These are phyloP conservation scores for Inga leiocalycina DNA, from an alignment of 306 rosid species.

Conservation along the genomic window DNA sequence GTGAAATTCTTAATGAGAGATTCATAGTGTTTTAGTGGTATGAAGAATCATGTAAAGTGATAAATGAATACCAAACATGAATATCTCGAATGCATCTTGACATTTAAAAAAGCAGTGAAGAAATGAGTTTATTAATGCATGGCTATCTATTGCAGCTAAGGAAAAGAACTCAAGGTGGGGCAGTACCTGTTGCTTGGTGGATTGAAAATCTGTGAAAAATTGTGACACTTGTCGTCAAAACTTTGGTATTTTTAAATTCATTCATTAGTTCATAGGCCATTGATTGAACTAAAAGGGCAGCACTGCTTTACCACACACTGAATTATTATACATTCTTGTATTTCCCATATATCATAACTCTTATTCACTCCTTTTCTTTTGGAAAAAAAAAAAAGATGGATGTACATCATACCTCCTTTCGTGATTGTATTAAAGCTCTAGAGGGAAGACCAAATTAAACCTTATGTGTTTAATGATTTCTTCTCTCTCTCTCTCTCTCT, in stretches of 20 bases:
- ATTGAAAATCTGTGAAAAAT: background rate
- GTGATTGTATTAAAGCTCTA: background rate
- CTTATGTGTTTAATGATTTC: no score
- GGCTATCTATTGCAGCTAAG: background rate
- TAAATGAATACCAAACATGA: background rate
- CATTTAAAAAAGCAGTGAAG: background rate
- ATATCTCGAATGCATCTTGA: background rate
- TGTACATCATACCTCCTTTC: background rate
- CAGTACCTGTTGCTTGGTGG: background rate
- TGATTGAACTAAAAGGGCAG: constrained; percentile 32
- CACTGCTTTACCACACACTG: background rate
- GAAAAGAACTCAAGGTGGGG: background rate
- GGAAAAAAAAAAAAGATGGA: background rate
- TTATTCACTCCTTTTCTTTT: background rate
- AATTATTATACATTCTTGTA: background rate
- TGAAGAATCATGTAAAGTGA: background rate
- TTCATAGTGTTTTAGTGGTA: background rate
- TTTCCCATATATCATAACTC: background rate
- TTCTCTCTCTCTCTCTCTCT: no score
- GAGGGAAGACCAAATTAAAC: background rate
- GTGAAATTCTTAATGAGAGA: background rate
- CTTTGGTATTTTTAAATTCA: background rate
- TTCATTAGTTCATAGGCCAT: background rate
- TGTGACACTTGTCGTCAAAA: constrained; percentile 17
- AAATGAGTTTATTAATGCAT: background rate